Evolutionary conservation across 768 basidiomycete genomes (phyloP).

Genomic region (Podaxis sp.): DNA sequence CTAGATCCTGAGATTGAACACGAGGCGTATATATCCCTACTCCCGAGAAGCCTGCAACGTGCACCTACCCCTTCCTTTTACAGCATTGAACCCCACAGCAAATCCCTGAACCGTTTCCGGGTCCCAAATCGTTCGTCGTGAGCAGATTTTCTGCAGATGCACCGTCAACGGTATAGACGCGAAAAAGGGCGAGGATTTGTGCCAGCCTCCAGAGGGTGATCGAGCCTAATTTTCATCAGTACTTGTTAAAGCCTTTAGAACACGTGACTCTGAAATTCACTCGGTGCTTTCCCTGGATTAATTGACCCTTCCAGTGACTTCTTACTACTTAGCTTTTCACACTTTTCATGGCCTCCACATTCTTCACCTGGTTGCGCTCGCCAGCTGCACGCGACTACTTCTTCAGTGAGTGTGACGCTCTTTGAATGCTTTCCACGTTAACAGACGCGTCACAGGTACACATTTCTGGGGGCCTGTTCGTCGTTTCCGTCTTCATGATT

Average conservation of each 20-base stretch:
- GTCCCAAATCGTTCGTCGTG: background rate
- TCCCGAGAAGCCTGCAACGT: constrained; percentile 22
- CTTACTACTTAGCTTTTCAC: constrained; percentile 12
- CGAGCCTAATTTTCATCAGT: background rate
- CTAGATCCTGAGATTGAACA: constrained; percentile 12
- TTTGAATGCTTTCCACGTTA: background rate
- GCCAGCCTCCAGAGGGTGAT: no score
- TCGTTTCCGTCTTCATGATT: constrained; percentile 24
- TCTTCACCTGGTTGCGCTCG: constrained; percentile 87
- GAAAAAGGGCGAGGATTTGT: background rate
- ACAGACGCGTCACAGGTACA: constrained; percentile 61
- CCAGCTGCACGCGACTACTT: constrained; percentile 93
- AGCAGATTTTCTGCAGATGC: background rate
- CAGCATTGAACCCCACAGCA: constrained; percentile 13
- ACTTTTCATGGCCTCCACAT: constrained; percentile 73
- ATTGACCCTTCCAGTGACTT: background rate
- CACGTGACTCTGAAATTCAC: constrained; percentile 21
- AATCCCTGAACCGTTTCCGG: background rate
- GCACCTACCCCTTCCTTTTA: constrained; percentile 37
- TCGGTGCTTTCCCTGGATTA: background rate
- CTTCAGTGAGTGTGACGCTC: constrained; percentile 66
- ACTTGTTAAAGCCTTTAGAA: background rate
- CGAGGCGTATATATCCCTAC: constrained; percentile 14
- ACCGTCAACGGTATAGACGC: background rate
- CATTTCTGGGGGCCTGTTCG: constrained; percentile 98